Evolutionary conservation across 2,329 filamentous ascomycete genomes (phyloP).

Genomic region (Passalora sequoiae): DNA sequence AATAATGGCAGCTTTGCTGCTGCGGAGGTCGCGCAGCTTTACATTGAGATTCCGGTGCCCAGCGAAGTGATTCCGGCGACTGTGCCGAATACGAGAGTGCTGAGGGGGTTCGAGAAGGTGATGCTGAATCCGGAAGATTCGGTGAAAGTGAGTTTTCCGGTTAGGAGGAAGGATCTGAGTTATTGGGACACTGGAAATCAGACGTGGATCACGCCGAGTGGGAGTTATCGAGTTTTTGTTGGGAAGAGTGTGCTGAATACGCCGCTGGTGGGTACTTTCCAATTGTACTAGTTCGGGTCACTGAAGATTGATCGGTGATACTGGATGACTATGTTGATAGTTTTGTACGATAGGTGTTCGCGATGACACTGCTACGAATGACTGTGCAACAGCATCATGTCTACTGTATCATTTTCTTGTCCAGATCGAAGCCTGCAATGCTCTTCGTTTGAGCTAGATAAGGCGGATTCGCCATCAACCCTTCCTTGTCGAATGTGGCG

Average conservation of each 20-base stretch:
- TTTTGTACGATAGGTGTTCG: too few relatives aligned
- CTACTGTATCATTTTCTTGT: conserved; percentile 5
- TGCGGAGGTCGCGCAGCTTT: conserved; percentile 51
- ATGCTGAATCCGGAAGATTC: conserved; percentile 28
- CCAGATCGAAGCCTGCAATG: conserved; percentile 8
- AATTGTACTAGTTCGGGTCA: conserved; percentile 8
- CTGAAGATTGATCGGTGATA: too few relatives aligned
- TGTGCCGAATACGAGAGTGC: conserved; percentile 33
- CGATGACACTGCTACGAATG: too few relatives aligned
- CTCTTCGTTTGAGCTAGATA: conserved; percentile 8
- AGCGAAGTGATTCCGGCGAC: conserved; percentile 48
- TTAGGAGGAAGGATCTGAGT: conserved; percentile 44
- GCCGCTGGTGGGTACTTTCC: conserved; percentile 26
- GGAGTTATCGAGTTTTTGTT: conserved; percentile 43
- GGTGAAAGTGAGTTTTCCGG: conserved; percentile 32
- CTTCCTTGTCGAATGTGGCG: conserved; percentile 8
- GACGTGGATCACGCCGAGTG: conserved; percentile 48
- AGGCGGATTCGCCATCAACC: conserved; percentile 4
- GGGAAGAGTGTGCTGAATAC: conserved; percentile 38
- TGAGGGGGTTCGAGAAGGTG: conserved; percentile 34
- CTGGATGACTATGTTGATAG: too few relatives aligned
- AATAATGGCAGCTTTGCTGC: conserved; percentile 48
- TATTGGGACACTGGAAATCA: conserved; percentile 48
- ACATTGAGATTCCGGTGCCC: conserved; percentile 29
- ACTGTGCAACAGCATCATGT: too few relatives aligned